These are phyloP conservation scores for Aspergillus latus DNA, from an alignment of 2,329 filamentous ascomycete species.

Conservation along the genomic window DNA sequence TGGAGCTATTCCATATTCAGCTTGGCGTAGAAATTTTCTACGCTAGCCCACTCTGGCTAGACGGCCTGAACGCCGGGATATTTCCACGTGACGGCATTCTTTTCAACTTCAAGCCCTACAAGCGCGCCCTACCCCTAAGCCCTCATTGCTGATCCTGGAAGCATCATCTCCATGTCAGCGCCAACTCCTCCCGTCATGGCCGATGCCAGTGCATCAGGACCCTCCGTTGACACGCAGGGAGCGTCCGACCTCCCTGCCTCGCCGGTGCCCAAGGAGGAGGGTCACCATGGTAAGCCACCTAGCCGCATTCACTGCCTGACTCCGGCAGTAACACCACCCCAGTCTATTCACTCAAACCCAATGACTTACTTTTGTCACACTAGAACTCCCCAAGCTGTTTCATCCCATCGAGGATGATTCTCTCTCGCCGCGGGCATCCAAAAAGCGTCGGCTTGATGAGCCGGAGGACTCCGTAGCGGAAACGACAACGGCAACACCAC, in stretches of 20 bases:
- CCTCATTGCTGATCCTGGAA: conserved; percentile 51
- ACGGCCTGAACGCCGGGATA: neutral
- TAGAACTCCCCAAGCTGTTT: conserved; percentile 31
- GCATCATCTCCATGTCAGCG: conserved; percentile 27
- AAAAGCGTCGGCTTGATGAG: conserved; percentile 42
- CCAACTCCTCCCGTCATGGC: conserved; percentile 32
- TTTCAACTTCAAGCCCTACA: conserved; percentile 39
- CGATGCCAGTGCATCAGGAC: conserved; percentile 29
- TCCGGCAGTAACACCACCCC: conserved; percentile 3
- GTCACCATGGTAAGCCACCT: conserved; percentile 35
- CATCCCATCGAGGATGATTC: conserved; percentile 39
- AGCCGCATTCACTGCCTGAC: conserved; percentile 3
- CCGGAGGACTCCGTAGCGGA: conserved; percentile 22
- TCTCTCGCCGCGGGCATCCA: conserved; percentile 36
- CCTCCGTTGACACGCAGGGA: conserved; percentile 31
- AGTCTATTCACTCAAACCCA: neutral
- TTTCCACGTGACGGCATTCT: conserved; percentile 1
- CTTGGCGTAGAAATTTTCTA: neutral
- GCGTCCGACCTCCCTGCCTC: conserved; percentile 32
- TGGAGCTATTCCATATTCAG: neutral
- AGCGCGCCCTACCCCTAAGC: conserved; percentile 50
- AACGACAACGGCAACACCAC: neutral
- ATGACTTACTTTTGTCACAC: conserved; percentile 9
- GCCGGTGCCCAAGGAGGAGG: conserved; percentile 27
- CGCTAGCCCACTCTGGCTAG: neutral